Base-by-base conservation (phyloP, 805 yeast genomes). In the Starmerella sp. region DNA sequence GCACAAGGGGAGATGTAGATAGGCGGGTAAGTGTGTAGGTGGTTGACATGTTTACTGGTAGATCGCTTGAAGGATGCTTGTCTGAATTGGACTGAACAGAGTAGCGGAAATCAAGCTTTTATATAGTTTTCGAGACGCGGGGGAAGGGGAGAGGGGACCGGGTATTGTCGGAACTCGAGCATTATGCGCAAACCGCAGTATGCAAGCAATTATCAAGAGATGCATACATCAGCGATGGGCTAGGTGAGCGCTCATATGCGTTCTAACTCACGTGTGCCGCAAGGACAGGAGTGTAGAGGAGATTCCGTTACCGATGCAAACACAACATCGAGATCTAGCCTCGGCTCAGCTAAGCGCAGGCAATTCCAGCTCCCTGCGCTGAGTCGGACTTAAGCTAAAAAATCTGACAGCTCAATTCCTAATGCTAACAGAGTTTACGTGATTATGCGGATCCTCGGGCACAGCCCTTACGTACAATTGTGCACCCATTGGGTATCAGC, bases 11-110 rank as follows among this genome's bases (percentile, higher is more conserved):
- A 4, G 58, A 53, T 10, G 54, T 32, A 2, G 34, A 35, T 13
- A 56, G 51, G 22, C 55, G 57, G 3, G 58, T 53, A 8, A 56
- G 54, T 6, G 58, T 56, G 38, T 43, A 48, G 6, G 58, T 53
- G 29, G 58, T 15, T 30, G 57, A 43, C 47, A 43, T 43, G 8
- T 9, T 38, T 10, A 15, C 7, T 36, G 13, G 9, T 6, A 6
- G 14, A 36, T 10, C 9, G n/a, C 2, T 36, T 11, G 14, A 14
- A 6, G 9, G 38, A 10, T 36, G 14, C 7, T 11, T 11, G 13
- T 36, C 14, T 36, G 38, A 36, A 10, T n/a, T n/a, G n/a, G n/a
- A n/a, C 6, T 36, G 15, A 13, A 14, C 9, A 36, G 9, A 36
- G 13, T 6, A 7, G 28, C n/a, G 22, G 8, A 7, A 42, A 28